A percentile compares a stretch with the other conserved stretches of the same genome.
phyloP scores from a whole-genome alignment of 2,329 filamentous ascomycete species.

The Elsinoe batatas region DNA sequence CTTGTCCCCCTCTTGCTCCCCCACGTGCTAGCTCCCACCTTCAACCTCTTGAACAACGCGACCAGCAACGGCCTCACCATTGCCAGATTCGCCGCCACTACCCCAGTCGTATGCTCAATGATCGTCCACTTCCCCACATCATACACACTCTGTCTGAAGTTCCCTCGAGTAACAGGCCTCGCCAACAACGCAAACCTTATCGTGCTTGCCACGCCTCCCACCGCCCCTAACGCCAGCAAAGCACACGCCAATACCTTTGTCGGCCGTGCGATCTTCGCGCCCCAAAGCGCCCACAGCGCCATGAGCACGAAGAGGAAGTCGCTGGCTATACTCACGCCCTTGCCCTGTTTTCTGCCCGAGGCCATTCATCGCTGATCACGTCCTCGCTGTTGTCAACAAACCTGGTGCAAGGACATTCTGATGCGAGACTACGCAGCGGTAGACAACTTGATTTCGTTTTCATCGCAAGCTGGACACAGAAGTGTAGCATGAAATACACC shows the following conservation, averaged over 20 bases:
- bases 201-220: constrained; percentile 3
- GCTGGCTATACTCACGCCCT: constrained; percentile 26
- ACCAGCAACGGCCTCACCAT: constrained; percentile 26
- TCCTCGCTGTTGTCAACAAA: too few species aligned
- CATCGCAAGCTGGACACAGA: too few species aligned
- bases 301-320: constrained; percentile 29
- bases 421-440: too few species aligned
- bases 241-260: constrained; percentile 1
- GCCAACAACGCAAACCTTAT: background rate
- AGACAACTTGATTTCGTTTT: too few species aligned
- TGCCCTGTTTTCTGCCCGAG: too few species aligned
- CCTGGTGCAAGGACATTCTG: too few species aligned
- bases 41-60: background rate
- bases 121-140: constrained; percentile 23
- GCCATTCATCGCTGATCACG: too few species aligned
- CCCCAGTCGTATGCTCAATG: constrained; percentile 28
- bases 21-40: background rate
- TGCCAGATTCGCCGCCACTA: constrained; percentile 25
- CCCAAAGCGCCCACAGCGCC: constrained; percentile 28
- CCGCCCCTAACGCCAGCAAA: background rate
- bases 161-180: constrained; percentile 16
- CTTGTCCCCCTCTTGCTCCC: background rate
- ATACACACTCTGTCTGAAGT: constrained; percentile 21
- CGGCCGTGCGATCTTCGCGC: constrained; percentile 8
- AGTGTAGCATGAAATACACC: too few species aligned